phyloP scores from a whole-genome alignment of 1,284 basidiomycete genomes.

The Ganoderma lucidum region DNA sequence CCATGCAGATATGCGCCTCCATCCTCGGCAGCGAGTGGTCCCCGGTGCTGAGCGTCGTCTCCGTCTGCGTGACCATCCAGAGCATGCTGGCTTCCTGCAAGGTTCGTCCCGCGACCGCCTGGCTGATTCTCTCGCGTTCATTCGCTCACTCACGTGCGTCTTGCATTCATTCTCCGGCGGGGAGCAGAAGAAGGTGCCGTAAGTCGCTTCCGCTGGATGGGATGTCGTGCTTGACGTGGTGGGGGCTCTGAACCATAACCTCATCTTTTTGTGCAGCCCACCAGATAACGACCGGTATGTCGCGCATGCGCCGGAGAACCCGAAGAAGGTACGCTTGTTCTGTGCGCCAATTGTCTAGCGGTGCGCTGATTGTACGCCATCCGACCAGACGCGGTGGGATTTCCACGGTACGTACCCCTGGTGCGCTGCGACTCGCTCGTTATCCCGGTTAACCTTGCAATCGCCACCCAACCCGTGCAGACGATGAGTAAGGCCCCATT shows the following conservation, averaged over 20 bases:
- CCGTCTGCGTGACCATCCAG: slow-evolving; percentile 84
- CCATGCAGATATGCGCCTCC: slow-evolving; percentile 78
- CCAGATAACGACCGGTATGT: slow-evolving; percentile 85
- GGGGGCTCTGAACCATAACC: neutral
- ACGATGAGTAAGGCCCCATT: slow-evolving; percentile 50
- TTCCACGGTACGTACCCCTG: slow-evolving; percentile 67
- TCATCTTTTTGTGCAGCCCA: slow-evolving; percentile 53
- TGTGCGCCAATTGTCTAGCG: slow-evolving; percentile 1
- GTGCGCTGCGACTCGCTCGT: neutral
- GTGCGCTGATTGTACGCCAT: slow-evolving; percentile 24
- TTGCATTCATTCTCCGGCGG: slow-evolving; percentile 12
- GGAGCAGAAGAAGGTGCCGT: slow-evolving; percentile 77
- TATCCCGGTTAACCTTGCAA: neutral
- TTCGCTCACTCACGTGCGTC: slow-evolving; percentile 10
- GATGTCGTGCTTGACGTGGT: neutral
- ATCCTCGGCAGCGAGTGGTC: slow-evolving; percentile 89
- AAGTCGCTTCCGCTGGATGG: slow-evolving; percentile 31
- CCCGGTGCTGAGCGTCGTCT: slow-evolving; percentile 79
- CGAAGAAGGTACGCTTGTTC: slow-evolving; percentile 73
- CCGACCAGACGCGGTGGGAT: slow-evolving; percentile 70
- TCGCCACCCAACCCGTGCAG: slow-evolving; percentile 32
- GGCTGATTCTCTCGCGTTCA: neutral
- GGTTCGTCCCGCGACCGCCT: slow-evolving; percentile 49
- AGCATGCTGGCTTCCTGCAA: slow-evolving; percentile 90
- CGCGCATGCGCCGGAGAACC: slow-evolving; percentile 79